Evolutionary conservation across 1,284 basidiomycete species (phyloP).

Genomic region (Wallemia mellicola): DNA sequence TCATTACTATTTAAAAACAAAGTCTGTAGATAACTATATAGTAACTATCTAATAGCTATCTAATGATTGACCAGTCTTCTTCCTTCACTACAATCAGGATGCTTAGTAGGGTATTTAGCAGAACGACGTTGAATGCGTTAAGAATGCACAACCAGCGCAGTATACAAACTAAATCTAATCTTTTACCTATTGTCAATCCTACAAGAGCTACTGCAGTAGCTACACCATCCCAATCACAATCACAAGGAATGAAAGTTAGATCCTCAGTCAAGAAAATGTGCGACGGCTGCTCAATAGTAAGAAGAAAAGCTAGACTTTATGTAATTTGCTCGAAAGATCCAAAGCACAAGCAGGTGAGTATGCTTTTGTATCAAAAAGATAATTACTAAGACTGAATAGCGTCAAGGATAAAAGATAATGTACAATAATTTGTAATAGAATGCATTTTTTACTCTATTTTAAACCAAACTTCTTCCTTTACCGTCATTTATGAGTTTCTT

Average conservation of each 20-base stretch:
- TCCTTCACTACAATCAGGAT: not conserved
- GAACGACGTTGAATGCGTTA: not conserved
- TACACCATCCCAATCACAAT: constrained; percentile 14
- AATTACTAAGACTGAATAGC: not conserved
- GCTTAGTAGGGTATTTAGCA: not conserved
- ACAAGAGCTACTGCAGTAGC: constrained; percentile 2
- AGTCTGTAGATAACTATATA: no score
- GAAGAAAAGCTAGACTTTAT: constrained; percentile 69
- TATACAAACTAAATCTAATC: not conserved
- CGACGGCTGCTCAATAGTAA: constrained; percentile 58
- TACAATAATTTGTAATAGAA: not conserved
- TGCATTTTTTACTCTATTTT: no score
- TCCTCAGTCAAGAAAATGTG: constrained; percentile 78
- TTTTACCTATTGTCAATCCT: not conserved
- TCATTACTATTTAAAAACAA: not conserved
- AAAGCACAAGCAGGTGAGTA: constrained; percentile 82
- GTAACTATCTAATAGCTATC: no score
- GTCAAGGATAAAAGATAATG: not conserved
- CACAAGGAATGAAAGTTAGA: constrained; percentile 82
- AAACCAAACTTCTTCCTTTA: no score
- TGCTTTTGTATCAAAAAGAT: not conserved
- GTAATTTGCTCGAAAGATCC: constrained; percentile 80
- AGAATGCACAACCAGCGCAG: not conserved
- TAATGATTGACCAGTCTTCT: not conserved
- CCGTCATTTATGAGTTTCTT: not conserved